Base-by-base conservation (phyloP, 805 yeast genomes). In the Phaffomyces opuntiae region DNA sequence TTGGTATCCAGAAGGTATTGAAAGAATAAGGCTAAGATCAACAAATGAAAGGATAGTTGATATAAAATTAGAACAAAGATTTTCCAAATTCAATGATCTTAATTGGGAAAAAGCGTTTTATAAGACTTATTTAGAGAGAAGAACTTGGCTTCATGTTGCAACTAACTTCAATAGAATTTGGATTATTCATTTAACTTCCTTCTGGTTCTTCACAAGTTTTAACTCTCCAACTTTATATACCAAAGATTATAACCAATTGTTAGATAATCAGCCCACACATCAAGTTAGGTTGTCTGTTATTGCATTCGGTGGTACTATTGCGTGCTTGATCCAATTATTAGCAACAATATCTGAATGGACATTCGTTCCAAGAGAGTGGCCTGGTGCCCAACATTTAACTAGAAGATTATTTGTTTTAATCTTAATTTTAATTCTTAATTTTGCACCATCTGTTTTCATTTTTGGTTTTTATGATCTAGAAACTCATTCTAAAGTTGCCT, bases 1-100 rank as follows among this genome's bases (percentile, higher is more conserved):
- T 59, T 88, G 96, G 96, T 83, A 84, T 53, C 75, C 80, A 1
- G 76, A 80, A 50, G 90, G 95, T 0, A 69, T 88, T 35, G 78
- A 78, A 50, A 70, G 77, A 44, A 68, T 88, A n/a, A 62, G 63
- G 2, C 58, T 83, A 29, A 59, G 64, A 9, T 41, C 47, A 14
- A 67, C 72, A 5, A 68, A 68, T 36, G 62, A 61, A 5, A 63
- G 64, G 38, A 59, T 86, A 24, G 74, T 86, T 63, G 78, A 75
- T 48, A 53, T 77, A 26, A 73, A 75, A 2, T 66, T 77, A 0
- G 54, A 64, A 5, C 75, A 80, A 43, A 67, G 96, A 51, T 87
- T 77, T 53, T 47, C 64, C 9, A 57, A 64, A 26, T 65, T 88
- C 27, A 67, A 67, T 37, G 70, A 75, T 25, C 76, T 85, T 4